Evolutionary conservation across 148 eudicot genomes (phyloP), one percentile per base, ranked within the genome.

Genomic region (Rhododendron molle): DNA sequence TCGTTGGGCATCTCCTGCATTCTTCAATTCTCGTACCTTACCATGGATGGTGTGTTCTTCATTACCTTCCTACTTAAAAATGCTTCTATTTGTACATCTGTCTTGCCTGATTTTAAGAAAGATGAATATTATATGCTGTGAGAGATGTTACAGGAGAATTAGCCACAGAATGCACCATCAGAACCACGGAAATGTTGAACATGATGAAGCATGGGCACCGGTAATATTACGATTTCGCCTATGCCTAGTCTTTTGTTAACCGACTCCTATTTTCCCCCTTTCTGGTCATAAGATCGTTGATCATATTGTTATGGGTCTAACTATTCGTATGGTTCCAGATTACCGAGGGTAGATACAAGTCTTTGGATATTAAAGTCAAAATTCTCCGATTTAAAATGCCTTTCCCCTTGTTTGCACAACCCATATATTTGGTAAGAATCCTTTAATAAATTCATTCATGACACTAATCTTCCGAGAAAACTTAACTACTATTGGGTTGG

Each of bases 351-450:
- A 49, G 82, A 69, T 91, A 89, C 90, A 91, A 88, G 65, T 83
- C 86, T 67, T 56, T 89, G 88, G 89, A 87, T 65, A 58, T 16
- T 52, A 62, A 88, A 12, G 89, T 91, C 83, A 91, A 91, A 81
- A 85, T 85, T 77, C 40, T 91, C 71, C 86, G 93, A 87, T 91
- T 83, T 83, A 91, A 88, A 85, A 23, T 91, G 73, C 93, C 93
- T 36, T 91, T 89, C 58, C 93, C 93, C 30, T 28, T 91, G 88
- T 87, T 91, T 65, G 90, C 91, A 67, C 88, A 87, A 81, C 93
- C 93, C 23, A 2, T 91, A 1, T 91, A 91, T 76, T 38, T 91
- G 91, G 91, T 91, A 77, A 83, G 73, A 26, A 60, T 46, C 50
- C 43, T 8, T 3, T 43, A 30, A 49, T 60, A 28, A n/a, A 30